Percentiles rank a stretch among this genome's conserved stretches.
phyloP scores from a whole-genome alignment of 2,329 filamentous ascomycete genomes.

The Xylariaceae sp. region DNA sequence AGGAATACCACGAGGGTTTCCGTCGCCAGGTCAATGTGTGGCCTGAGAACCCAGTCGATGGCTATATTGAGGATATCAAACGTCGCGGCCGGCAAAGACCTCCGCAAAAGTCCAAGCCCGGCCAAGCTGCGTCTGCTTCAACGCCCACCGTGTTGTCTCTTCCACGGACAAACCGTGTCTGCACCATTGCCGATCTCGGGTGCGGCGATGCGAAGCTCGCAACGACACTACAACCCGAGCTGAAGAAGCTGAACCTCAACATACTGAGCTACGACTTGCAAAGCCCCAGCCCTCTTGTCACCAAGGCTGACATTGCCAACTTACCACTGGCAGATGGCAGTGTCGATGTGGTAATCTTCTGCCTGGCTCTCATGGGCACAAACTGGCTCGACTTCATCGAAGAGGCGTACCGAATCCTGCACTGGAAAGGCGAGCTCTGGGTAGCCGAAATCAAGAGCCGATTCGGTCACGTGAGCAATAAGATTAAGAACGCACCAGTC shows the following conservation, averaged over 20 bases:
- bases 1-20: slow-evolving; percentile 95
- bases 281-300: slow-evolving; percentile 69
- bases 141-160: slow-evolving; percentile 43
- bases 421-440: slow-evolving; percentile 95
- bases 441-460: slow-evolving; percentile 94
- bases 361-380: slow-evolving; percentile 95
- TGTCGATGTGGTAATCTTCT: slow-evolving; percentile 88
- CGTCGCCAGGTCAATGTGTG: slow-evolving; percentile 90
- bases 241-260: slow-evolving; percentile 63
- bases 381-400: slow-evolving; percentile 98
- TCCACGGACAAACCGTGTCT: slow-evolving; percentile 65
- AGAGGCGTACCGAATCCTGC: slow-evolving; percentile 85
- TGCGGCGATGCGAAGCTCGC: slow-evolving; percentile 88
- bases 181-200: slow-evolving; percentile 83
- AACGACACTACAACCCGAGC: slow-evolving; percentile 57
- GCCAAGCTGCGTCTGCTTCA: slow-evolving; percentile 15
- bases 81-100: slow-evolving; percentile 54
- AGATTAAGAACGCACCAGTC: slow-evolving; percentile 42
- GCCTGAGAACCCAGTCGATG: slow-evolving; percentile 94
- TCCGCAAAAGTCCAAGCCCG: slow-evolving; percentile 19
- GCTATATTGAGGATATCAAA: slow-evolving; percentile 69
- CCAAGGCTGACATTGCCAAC: slow-evolving; percentile 80
- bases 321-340: slow-evolving; percentile 70
- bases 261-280: slow-evolving; percentile 86
- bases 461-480: slow-evolving; percentile 60